phyloP scores from a whole-genome alignment of 116 monocot genomes.

The Zostera marina region DNA sequence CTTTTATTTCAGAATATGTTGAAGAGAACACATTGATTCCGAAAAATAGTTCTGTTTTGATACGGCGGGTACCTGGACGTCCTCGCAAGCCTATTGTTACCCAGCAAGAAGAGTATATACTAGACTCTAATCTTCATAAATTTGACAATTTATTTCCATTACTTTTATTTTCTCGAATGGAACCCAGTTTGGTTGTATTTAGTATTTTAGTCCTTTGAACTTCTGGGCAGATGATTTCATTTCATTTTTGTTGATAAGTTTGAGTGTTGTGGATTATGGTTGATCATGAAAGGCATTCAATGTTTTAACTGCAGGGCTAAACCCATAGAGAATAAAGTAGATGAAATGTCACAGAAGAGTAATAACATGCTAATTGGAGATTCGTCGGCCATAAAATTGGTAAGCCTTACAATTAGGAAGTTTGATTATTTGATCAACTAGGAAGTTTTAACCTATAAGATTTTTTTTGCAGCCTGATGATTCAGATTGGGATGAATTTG shows the following conservation, averaged over 20 bases:
- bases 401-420: conserved; percentile 23
- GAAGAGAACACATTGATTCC: conserved; percentile 94
- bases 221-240: background rate
- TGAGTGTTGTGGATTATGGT: background rate
- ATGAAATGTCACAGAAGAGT: conserved; percentile 24
- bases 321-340: conserved; percentile 36
- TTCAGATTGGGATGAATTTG: conserved; percentile 98
- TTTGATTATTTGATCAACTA: background rate
- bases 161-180: background rate
- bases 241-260: background rate
- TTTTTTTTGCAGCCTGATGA: conserved; percentile 69
- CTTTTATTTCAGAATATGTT: conserved; percentile 85
- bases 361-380: conserved; percentile 24
- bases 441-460: background rate
- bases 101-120: conserved; percentile 66
- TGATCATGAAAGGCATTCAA: background rate
- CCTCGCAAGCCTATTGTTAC: conserved; percentile 75
- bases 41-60: conserved; percentile 92
- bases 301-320: conserved; percentile 44
- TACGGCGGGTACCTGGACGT: conserved; percentile 90
- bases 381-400: conserved; percentile 53
- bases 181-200: background rate
- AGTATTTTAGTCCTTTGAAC: background rate
- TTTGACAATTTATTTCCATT: conserved; percentile 4
- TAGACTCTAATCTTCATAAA: conserved; percentile 19